Evolutionary conservation across 306 rosid genomes (phyloP).

Genomic region (Citrullus amarus): DNA sequence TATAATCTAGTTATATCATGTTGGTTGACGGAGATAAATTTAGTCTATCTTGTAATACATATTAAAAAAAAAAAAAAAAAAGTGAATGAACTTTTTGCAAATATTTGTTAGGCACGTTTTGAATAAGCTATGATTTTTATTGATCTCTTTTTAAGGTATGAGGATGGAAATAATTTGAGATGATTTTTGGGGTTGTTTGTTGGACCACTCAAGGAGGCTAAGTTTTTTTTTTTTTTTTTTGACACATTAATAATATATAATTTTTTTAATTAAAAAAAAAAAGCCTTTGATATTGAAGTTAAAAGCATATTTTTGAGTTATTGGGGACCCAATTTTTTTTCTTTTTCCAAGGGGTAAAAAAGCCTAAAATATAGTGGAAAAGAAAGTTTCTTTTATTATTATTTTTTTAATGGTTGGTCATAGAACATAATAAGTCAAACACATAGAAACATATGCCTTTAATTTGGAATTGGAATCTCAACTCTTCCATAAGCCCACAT

Average conservation of each 20-base stretch:
- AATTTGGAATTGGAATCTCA: not conserved
- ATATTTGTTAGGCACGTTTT: not conserved
- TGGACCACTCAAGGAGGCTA: not conserved
- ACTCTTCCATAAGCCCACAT: not conserved
- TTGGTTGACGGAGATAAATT: too few species aligned
- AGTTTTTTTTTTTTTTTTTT: not conserved
- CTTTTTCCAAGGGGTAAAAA: not conserved
- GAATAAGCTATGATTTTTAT: not conserved
- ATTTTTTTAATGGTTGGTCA: not conserved
- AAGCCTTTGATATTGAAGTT: not conserved
- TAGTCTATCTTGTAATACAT: too few species aligned
- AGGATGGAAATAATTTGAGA: not conserved
- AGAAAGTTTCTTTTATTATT: not conserved
- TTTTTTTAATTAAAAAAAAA: not conserved
- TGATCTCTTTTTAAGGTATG: not conserved
- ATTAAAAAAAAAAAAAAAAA: too few species aligned
- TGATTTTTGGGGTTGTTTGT: not conserved
- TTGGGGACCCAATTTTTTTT: not conserved
- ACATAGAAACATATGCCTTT: not conserved
- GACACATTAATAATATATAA: not conserved
- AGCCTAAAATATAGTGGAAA: constrained; percentile 3
- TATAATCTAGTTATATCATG: too few species aligned
- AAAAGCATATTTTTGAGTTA: not conserved
- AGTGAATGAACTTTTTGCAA: not conserved
- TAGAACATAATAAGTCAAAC: constrained; percentile 7